These are phyloP conservation scores for Collybia sordida DNA, from an alignment of 768 basidiomycete species.

Conservation along the genomic window DNA sequence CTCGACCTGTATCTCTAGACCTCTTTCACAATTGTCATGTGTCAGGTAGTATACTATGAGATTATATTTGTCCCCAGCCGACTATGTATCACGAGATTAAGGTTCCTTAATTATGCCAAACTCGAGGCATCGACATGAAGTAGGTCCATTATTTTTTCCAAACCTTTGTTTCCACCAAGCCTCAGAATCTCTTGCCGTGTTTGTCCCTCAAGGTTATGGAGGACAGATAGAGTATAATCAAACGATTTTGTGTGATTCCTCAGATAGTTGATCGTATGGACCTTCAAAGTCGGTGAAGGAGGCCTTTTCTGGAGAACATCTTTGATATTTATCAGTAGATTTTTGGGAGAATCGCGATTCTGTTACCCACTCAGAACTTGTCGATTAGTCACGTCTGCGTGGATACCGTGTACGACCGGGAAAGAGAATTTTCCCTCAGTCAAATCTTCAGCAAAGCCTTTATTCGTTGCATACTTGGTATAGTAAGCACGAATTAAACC, in stretches of 20 bases:
- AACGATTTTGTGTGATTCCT: constrained; percentile 76
- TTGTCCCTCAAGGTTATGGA: constrained; percentile 64
- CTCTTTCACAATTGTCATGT: no score
- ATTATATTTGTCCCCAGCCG: no score
- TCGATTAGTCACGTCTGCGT: constrained; percentile 68
- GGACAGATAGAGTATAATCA: constrained; percentile 75
- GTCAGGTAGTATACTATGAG: no score
- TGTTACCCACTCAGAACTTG: constrained; percentile 71
- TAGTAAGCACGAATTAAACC: neutral
- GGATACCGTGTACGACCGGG: constrained; percentile 86
- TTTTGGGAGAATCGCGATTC: neutral
- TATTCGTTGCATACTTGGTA: constrained; percentile 72
- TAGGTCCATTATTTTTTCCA: constrained; percentile 57
- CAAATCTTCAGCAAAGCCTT: constrained; percentile 91
- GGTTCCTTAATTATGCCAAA: no score
- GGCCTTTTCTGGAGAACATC: constrained; percentile 89
- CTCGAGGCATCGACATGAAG: constrained; percentile 38
- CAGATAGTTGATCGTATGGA: constrained; percentile 76
- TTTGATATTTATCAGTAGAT: constrained; percentile 23
- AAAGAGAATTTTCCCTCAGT: constrained; percentile 98
- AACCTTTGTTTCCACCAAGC: constrained; percentile 71
- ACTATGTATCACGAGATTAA: no score
- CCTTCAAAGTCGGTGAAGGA: constrained; percentile 72
- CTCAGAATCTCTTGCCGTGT: constrained; percentile 64
- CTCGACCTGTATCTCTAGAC: no score